phyloP scores from a whole-genome alignment of 192 early-diverging fungal species.

The Podila clonocystis region DNA sequence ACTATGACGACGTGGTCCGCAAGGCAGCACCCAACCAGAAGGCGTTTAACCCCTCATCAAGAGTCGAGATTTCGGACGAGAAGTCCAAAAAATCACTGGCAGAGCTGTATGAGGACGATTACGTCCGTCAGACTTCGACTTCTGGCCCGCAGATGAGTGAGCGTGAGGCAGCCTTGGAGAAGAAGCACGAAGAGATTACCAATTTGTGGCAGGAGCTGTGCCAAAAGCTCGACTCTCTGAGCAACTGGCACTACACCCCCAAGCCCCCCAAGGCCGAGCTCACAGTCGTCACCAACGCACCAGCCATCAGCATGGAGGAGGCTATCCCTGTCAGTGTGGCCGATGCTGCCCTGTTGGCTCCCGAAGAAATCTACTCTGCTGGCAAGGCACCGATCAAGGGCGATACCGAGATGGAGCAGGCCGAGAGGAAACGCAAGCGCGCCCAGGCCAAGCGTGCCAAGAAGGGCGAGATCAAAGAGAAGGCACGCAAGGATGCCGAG shows the following conservation, averaged over 20 bases:
- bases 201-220: constrained; percentile 81
- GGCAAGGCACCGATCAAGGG: constrained; percentile 77
- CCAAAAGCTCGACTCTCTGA: constrained; percentile 88
- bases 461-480: constrained; percentile 71
- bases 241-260: constrained; percentile 95
- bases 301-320: constrained; percentile 95
- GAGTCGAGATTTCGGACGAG: constrained; percentile 86
- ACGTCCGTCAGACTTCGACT: constrained; percentile 68
- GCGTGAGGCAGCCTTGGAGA: constrained; percentile 79
- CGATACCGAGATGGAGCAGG: constrained; percentile 79
- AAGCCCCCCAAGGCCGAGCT: constrained; percentile 82
- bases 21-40: constrained; percentile 80
- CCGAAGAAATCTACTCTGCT: constrained; percentile 91
- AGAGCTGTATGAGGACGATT: constrained; percentile 93
- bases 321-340: constrained; percentile 89
- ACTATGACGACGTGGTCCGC: constrained; percentile 95
- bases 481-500: constrained; percentile 58
- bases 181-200: constrained; percentile 86
- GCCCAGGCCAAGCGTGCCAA: constrained; percentile 73
- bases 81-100: constrained; percentile 89
- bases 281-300: constrained; percentile 77
- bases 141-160: constrained; percentile 66
- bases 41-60: constrained; percentile 76
- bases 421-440: constrained; percentile 78
- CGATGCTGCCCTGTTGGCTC: constrained; percentile 83